Base-by-base conservation (phyloP, 1,139 yeast species). In the Yamadazyma triangularis region DNA sequence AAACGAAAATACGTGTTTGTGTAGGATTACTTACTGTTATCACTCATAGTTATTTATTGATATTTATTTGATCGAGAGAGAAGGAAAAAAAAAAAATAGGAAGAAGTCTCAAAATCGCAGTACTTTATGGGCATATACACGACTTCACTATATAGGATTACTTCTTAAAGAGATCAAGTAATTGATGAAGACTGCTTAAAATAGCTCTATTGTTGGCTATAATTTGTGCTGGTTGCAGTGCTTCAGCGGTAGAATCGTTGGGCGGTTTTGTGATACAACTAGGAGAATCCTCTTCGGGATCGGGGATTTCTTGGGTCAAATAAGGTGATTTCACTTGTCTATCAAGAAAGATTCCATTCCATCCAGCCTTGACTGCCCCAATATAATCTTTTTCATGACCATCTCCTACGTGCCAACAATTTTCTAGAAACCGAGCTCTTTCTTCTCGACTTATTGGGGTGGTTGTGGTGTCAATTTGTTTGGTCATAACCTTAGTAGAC, bases 401-500 rank as follows among this genome's bases (percentile, higher is more conserved):
- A 48, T 81, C 88, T 0, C 89, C 89, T 25, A 79, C 58, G 47
- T 81, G 89, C 84, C 84, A 79, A 34, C 67, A 51, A 28, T 50
- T 44, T 23, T 56, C 40, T 16, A 55, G 36, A 33, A 40, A 53
- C 18, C 24, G 33, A 9, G 43, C 26, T 31, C 39, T 38, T 2
- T 39, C 44, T 4, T 38, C 32, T 18, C 25, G 32, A 7, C 28
- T 22, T 2, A 34, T 20, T 11, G 21, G 11, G 6, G 24, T 9
- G 1, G 33, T 33, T 3, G 15, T 10, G 9, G 6, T 18, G n/a
- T n/a, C n/a, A n/a, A n/a, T n/a, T n/a, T n/a, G n/a, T n/a, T n/a
- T n/a, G n/a, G n/a, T n/a, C n/a, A n/a, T n/a, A n/a, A n/a, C n/a
- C n/a, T n/a, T n/a, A n/a, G 26, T 12, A 15, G 27, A 33, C 4